Base-by-base conservation (phyloP, 169 alveolate species). In the Eimeria praecox region DNA sequence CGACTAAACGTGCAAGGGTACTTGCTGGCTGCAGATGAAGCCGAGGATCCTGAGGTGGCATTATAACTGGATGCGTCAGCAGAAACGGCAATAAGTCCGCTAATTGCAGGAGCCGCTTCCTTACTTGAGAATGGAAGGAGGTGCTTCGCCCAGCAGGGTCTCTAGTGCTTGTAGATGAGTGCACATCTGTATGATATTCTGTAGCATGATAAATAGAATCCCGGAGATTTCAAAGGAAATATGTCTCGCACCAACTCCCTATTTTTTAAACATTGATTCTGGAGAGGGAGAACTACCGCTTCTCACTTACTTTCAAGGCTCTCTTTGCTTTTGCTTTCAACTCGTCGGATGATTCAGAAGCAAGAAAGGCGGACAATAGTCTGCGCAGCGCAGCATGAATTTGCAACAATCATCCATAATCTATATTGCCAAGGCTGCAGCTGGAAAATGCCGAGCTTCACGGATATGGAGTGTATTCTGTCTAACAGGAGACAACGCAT, bases 161-260 rank as follows among this genome's bases (percentile, higher is more conserved):
- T 99, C 99, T 66, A 99, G 97, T n/a, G 99, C 99, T 22, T 98
- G 98, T 88, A 99, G 95, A 95, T 98, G 98, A 24, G 99, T 97
- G 96, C 99, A 99, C 98, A 98, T 99, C 96, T 99, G 99, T 83
- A 99, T 95, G 85, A 98, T 98, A 82, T 97, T 96, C 96, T 95
- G 86, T 59, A 95, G 64, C 12, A 40, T 35, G 35, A 5, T 35
- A 49, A 33, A 46, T 35, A 33, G 27, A n/a, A 33, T 30, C 33
- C 33, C 42, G 24, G 27, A 54, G 49, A 38, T 2, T 38, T 73
- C 35, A 14, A 73, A 73, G 18, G 33, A 1, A 49, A 38, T 3
- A 0, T 38, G 0, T 24, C 18, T 38, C 5, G 33, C 52, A 18
- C 16, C 0, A 38, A 3, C 30, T 3, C 30, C 2, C n/a, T 4